These are phyloP conservation scores for Pharnaceum exiguum DNA, from an alignment of 148 eudicot genomes.

Conservation along the genomic window DNA sequence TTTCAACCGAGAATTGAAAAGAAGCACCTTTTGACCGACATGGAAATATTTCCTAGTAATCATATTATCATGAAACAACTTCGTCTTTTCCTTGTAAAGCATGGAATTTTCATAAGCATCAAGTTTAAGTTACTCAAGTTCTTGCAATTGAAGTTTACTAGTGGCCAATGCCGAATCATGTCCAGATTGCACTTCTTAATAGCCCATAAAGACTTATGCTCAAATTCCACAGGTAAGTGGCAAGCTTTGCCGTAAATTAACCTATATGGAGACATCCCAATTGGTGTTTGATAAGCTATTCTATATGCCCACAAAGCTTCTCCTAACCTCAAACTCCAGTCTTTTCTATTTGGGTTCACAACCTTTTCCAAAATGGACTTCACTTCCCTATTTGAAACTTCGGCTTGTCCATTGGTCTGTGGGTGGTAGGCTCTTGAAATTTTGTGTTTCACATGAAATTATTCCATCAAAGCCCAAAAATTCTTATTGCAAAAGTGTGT, in stretches of 20 bases:
- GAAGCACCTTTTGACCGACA: not conserved
- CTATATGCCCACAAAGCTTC: constrained; percentile 17
- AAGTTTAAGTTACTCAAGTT: not conserved
- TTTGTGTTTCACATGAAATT: constrained; percentile 15
- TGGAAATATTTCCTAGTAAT: not conserved
- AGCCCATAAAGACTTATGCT: constrained; percentile 10
- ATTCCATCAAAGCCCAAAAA: not conserved
- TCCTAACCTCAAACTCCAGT: constrained; percentile 2
- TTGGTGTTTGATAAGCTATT: constrained; percentile 2
- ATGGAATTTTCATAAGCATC: constrained; percentile 10
- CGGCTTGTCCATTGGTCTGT: constrained; percentile 4
- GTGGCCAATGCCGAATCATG: not conserved
- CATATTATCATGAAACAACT: constrained; percentile 5
- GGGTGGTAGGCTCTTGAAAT: constrained; percentile 15
- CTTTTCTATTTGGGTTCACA: constrained; percentile 4
- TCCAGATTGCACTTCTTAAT: not conserved
- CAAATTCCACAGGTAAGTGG: constrained; percentile 13
- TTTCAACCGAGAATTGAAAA: no score
- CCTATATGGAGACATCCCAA: constrained; percentile 10
- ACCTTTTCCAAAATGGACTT: constrained; percentile 10
- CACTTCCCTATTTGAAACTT: constrained; percentile 10
- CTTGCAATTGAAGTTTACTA: not conserved
- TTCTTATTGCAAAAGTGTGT: constrained; percentile 16
- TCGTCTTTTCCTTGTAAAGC: constrained; percentile 9
- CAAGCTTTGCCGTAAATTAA: constrained; percentile 11